Evolutionary conservation across 1,284 basidiomycete genomes (phyloP), one percentile per base, ranked within the genome.

Genomic region (Takashimella koratensis): DNA sequence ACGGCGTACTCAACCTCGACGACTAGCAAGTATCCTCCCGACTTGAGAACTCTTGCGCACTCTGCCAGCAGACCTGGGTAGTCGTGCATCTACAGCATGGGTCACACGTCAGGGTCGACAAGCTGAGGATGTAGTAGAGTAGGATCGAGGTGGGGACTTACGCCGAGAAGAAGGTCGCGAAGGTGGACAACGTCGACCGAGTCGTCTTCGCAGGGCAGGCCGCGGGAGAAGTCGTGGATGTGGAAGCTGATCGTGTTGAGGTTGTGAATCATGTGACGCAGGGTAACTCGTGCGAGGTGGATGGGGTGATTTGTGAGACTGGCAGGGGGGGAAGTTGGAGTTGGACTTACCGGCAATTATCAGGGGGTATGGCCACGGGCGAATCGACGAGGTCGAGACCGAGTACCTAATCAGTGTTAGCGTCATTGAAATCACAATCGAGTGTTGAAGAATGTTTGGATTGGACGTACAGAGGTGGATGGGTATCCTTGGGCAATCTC

Each of bases 1-100:
- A 45, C 12, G 16, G 19, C 24, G 23, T 23, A 45, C 19, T 45
- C 44, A 13, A 11, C 44, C 19, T 45, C 44, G 24, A 45, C n/a
- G 4, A 24, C 20, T 6, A 45, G 44, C 5, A 45, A 22, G 19
- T 45, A 45, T 19, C 44, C 44, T 5, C 44, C 44, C 19, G 44
- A 24, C n/a, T 45, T 45, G n/a, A 45, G 44, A 13, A 45, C 44
- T 45, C 44, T 19, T 22, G 19, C 44, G 44, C 44, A 45, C 24
- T 45, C 44, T 45, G 21, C 44, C 12, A 45, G 24, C 20, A 45
- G 24, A 13, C 5, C 44, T 21, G 44, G 12, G 23, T 21, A 45
- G 24, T 45, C 44, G 23, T 24, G 44, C 5, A 45, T 24, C 44
- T 36, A n/a, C n/a, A n/a, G n/a, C n/a, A n/a, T n/a, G n/a, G n/a